phyloP scores from a whole-genome alignment of 805 yeast genomes.

The Saccharomycopsis malanga region DNA sequence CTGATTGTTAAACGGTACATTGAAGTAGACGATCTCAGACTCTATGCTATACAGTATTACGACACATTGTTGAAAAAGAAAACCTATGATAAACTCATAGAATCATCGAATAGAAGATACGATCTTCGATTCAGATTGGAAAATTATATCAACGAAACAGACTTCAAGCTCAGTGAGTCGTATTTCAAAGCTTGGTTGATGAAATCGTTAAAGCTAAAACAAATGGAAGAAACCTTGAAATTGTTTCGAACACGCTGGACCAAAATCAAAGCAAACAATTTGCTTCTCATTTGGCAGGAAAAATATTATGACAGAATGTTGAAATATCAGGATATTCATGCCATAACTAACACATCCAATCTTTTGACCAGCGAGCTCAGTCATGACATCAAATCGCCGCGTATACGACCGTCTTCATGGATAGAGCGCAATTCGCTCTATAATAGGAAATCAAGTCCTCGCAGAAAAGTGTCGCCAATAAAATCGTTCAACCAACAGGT shows the following conservation, averaged over 20 bases:
- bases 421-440: too few species aligned
- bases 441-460: not conserved
- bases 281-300: constrained; percentile 15
- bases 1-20: not conserved
- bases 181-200: constrained; percentile 11
- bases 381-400: too few species aligned
- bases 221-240: constrained; percentile 8
- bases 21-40: constrained; percentile 6
- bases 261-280: constrained; percentile 8
- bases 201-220: constrained; percentile 15
- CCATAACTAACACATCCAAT: not conserved
- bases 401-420: too few species aligned
- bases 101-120: constrained; percentile 9
- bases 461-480: constrained; percentile 15
- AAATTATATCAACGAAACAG: not conserved
- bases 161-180: constrained; percentile 4
- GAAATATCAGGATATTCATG: not conserved
- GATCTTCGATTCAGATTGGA: constrained; percentile 12
- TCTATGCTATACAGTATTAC: not conserved
- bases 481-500: constrained; percentile 10
- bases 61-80: not conserved
- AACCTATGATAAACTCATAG: constrained; percentile 8
- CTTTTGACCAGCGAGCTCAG: not conserved
- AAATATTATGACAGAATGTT: constrained; percentile 8
- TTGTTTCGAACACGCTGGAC: constrained; percentile 13